Percentiles rank a stretch among this genome's conserved stretches.
These are phyloP conservation scores for Capsicum rhomboideum DNA, from an alignment of 257 asterid genomes.

Conservation along the genomic window DNA sequence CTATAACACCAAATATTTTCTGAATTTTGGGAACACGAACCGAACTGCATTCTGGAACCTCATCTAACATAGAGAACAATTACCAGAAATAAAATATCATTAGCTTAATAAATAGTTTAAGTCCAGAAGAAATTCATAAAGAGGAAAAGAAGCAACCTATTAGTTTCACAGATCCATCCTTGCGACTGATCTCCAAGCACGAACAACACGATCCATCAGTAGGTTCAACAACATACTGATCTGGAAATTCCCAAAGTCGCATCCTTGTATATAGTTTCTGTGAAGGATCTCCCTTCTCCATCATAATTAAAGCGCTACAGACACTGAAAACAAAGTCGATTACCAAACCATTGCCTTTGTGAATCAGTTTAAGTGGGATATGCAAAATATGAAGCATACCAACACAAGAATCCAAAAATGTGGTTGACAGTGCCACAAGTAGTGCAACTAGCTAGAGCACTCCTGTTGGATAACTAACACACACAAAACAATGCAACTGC, in stretches of 20 bases:
- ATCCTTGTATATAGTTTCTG: conserved; percentile 62
- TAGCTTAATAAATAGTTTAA: neutral
- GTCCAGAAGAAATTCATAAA: neutral
- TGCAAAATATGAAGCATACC: neutral
- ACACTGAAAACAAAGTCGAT: neutral
- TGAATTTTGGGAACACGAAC: conserved; percentile 57
- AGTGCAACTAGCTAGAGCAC: neutral
- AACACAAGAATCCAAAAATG: neutral
- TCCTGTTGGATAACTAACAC: neutral
- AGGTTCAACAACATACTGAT: conserved; percentile 78
- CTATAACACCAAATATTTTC: conserved; percentile 75
- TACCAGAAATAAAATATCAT: neutral
- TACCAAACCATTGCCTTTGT: neutral
- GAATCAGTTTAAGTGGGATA: neutral
- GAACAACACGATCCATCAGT: conserved; percentile 74
- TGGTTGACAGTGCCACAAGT: neutral
- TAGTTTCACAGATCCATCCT: conserved; percentile 50
- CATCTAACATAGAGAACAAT: conserved; percentile 37
- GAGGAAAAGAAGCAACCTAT: conserved; percentile 28
- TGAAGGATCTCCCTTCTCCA: conserved; percentile 70
- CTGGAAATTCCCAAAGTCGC: conserved; percentile 91
- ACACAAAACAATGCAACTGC: neutral
- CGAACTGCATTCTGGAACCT: conserved; percentile 40
- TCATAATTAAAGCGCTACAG: conserved; percentile 36
- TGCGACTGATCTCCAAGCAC: conserved; percentile 54